Evolutionary conservation across 2,329 filamentous ascomycete genomes (phyloP).

Genomic region (Aureobasidium pullulans): DNA sequence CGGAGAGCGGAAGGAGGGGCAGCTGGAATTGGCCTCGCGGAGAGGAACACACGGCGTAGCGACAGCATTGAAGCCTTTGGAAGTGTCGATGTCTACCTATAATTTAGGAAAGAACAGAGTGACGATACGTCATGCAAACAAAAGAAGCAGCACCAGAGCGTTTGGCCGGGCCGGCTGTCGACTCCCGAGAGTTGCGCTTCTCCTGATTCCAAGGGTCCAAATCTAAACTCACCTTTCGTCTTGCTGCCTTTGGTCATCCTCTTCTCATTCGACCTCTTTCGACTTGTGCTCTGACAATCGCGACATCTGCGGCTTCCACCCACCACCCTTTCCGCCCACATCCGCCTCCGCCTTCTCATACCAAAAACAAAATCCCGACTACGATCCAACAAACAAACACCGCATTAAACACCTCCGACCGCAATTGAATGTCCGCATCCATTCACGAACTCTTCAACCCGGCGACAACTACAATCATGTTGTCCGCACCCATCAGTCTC

Average conservation of each 20-base stretch:
- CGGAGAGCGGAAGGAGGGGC: not conserved
- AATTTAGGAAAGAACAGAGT: not conserved
- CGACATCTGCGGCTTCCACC: not conserved
- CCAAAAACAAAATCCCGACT: too few species aligned
- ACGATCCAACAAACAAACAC: not conserved
- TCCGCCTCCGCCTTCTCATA: not conserved
- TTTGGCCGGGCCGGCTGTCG: not conserved
- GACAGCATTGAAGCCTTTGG: not conserved
- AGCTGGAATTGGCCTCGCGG: not conserved
- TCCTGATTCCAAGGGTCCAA: conserved; percentile 1
- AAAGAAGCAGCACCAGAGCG: too few species aligned
- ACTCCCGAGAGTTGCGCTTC: not conserved
- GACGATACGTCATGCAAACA: not conserved
- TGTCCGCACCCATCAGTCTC: not conserved
- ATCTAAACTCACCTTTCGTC: not conserved
- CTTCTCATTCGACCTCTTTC: not conserved
- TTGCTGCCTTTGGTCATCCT: not conserved
- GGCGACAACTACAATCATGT: conserved; percentile 1
- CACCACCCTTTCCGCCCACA: not conserved
- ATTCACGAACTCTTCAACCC: not conserved
- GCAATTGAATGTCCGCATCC: not conserved
- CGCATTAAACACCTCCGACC: not conserved
- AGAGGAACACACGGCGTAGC: not conserved
- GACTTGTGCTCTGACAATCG: not conserved
- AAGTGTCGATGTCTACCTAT: not conserved